Evolutionary conservation across 495 filamentous ascomycete species (phyloP).

Genomic region (Podospora comata): DNA sequence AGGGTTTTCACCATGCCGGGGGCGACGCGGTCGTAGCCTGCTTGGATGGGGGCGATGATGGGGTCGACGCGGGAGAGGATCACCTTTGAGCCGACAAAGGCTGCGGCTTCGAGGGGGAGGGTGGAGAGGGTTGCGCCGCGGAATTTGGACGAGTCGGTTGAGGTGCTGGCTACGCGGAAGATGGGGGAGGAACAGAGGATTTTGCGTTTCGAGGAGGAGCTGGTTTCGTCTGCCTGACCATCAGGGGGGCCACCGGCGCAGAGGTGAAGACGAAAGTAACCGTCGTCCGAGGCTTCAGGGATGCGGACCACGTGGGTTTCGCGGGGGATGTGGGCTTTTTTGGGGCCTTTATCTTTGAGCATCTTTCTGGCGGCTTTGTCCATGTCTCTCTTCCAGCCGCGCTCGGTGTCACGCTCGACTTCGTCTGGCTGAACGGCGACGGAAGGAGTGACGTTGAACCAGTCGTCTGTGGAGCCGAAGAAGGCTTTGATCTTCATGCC

Average conservation of each 20-base stretch:
- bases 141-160: slow-evolving; percentile 54
- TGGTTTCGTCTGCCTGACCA: slow-evolving; percentile 9
- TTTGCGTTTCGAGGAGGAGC: slow-evolving; percentile 37
- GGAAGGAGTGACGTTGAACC: slow-evolving; percentile 63
- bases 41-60: slow-evolving; percentile 40
- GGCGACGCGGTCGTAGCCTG: slow-evolving; percentile 40
- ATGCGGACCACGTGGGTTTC: slow-evolving; percentile 63
- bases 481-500: slow-evolving; percentile 64
- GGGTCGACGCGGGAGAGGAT: slow-evolving; percentile 52
- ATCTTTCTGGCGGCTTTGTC: slow-evolving; percentile 54
- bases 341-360: slow-evolving; percentile 36
- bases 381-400: slow-evolving; percentile 66
- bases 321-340: slow-evolving; percentile 50
- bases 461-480: slow-evolving; percentile 52
- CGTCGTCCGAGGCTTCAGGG: slow-evolving; percentile 59
- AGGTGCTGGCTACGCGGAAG: slow-evolving; percentile 62
- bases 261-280: slow-evolving; percentile 63
- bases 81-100: slow-evolving; percentile 54
- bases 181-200: slow-evolving; percentile 61
- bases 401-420: slow-evolving; percentile 50
- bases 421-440: slow-evolving; percentile 44
- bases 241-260: slow-evolving; percentile 42
- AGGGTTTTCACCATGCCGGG: slow-evolving; percentile 43
- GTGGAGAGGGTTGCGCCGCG: slow-evolving; percentile 63
- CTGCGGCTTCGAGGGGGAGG: slow-evolving; percentile 61